Conservation (phyloP, 768 basidiomycete species). For the Leccinellum luteum region DNA sequence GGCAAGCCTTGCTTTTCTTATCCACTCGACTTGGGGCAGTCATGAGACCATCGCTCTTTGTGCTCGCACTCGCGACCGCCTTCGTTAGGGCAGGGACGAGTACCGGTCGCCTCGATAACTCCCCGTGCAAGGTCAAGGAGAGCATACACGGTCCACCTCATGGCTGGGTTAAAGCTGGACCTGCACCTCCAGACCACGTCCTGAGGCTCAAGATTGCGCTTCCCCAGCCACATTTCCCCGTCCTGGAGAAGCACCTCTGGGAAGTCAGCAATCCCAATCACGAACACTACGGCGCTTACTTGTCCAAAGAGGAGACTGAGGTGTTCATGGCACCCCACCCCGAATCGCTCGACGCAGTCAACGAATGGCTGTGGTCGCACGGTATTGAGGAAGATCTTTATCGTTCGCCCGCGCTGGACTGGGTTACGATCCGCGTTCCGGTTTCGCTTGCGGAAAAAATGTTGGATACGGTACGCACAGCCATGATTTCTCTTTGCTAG, state of each 20-base stretch:
- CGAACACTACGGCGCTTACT: slow-evolving; percentile 49
- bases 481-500: not conserved
- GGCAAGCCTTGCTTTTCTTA: not conserved
- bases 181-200: slow-evolving; percentile 44
- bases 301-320: slow-evolving; percentile 68
- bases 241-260: slow-evolving; percentile 50
- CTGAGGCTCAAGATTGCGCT: slow-evolving; percentile 59
- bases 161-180: slow-evolving; percentile 46
- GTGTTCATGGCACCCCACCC: slow-evolving; percentile 56
- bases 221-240: slow-evolving; percentile 48
- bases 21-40: not conserved
- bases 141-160: slow-evolving; percentile 40
- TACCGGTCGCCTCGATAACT: slow-evolving; percentile 4
- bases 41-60: slow-evolving; percentile 14
- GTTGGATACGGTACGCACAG: slow-evolving; percentile 57
- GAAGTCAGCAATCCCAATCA: slow-evolving; percentile 59
- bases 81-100: slow-evolving; percentile 8
- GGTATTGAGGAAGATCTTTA: slow-evolving; percentile 47
- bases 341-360: slow-evolving; percentile 50
- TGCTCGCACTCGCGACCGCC: slow-evolving; percentile 8
- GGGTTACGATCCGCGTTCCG: slow-evolving; percentile 60
- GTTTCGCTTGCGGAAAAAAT: slow-evolving; percentile 63
- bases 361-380: slow-evolving; percentile 59
- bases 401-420: slow-evolving; percentile 66
- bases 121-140: slow-evolving; percentile 45